Percentiles rank a stretch among this genome's conserved stretches.
These are phyloP conservation scores for Alternaria tenuissima DNA, from an alignment of 2,329 filamentous ascomycete species.

Conservation along the genomic window DNA sequence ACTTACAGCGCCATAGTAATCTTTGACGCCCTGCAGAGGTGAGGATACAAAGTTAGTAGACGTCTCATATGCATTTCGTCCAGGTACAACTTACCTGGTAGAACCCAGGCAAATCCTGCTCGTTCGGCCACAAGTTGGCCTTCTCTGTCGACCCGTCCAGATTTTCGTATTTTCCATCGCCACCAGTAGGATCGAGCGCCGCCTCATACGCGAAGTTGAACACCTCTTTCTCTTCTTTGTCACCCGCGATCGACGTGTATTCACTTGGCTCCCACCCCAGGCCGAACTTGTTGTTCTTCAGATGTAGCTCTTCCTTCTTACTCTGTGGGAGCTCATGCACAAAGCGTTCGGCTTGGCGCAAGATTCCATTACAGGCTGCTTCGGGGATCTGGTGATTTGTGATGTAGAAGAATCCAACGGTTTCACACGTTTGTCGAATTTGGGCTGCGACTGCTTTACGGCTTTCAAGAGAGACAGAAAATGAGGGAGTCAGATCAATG, in stretches of 20 bases:
- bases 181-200: conserved; percentile 50
- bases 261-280: conserved; percentile 55
- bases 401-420: conserved; percentile 55
- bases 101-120: conserved; percentile 52
- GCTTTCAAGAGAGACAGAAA: conserved; percentile 41
- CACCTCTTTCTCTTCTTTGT: conserved; percentile 53
- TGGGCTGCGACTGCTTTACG: conserved; percentile 50
- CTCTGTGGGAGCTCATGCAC: conserved; percentile 40
- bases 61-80: no score
- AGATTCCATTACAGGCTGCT: conserved; percentile 37
- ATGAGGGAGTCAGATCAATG: conserved; percentile 51
- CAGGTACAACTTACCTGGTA: conserved; percentile 18
- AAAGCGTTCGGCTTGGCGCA: conserved; percentile 51
- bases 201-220: conserved; percentile 57
- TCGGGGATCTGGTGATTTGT: conserved; percentile 48
- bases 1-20: conserved; percentile 51
- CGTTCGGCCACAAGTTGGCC: conserved; percentile 52
- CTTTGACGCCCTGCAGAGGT: conserved; percentile 32
- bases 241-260: conserved; percentile 52
- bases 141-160: conserved; percentile 49
- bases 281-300: conserved; percentile 51
- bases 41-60: no score
- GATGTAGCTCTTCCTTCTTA: conserved; percentile 52
- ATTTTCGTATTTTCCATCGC: conserved; percentile 54
- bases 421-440: conserved; percentile 51